phyloP scores from a whole-genome alignment of 1,139 yeast genomes.

The Kodamaea ohmeri region DNA sequence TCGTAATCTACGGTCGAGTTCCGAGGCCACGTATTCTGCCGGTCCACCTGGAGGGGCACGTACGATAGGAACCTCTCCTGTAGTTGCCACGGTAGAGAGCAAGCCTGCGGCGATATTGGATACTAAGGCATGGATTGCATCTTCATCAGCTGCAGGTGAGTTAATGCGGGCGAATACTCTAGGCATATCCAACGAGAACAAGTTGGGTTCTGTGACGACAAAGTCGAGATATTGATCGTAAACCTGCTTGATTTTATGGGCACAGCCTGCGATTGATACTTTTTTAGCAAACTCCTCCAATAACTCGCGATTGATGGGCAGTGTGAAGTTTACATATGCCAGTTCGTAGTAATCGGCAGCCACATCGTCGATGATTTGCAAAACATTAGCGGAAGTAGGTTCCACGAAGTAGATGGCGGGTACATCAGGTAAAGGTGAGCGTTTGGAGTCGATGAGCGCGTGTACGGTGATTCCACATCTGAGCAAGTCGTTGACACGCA shows the following conservation, averaged over 20 bases:
- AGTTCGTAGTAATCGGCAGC: constrained; percentile 71
- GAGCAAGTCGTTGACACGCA: constrained; percentile 85
- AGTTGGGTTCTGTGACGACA: constrained; percentile 87
- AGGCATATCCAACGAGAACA: constrained; percentile 74
- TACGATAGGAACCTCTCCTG: constrained; percentile 80
- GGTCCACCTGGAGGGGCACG: constrained; percentile 93
- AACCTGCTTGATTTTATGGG: constrained; percentile 75
- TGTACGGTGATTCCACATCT: constrained; percentile 91
- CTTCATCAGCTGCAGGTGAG: constrained; percentile 70
- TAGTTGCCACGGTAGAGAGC: constrained; percentile 74
- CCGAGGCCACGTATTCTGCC: constrained; percentile 89
- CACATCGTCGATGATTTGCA: constrained; percentile 67
- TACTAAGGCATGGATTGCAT: constrained; percentile 65
- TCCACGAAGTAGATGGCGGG: constrained; percentile 91
- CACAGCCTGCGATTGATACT: constrained; percentile 68
- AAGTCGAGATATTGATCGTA: constrained; percentile 92
- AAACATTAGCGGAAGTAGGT: constrained; percentile 77
- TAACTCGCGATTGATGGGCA: constrained; percentile 69
- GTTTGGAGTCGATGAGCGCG: constrained; percentile 60
- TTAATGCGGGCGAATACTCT: constrained; percentile 68
- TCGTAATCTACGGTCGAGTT: constrained; percentile 75
- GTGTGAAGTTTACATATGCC: constrained; percentile 82
- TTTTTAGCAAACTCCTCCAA: constrained; percentile 87
- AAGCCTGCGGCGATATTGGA: constrained; percentile 74
- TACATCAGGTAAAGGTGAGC: constrained; percentile 86